These are phyloP conservation scores for Populus ilicifolia DNA, from an alignment of 345 rosid genomes.

Conservation along the genomic window DNA sequence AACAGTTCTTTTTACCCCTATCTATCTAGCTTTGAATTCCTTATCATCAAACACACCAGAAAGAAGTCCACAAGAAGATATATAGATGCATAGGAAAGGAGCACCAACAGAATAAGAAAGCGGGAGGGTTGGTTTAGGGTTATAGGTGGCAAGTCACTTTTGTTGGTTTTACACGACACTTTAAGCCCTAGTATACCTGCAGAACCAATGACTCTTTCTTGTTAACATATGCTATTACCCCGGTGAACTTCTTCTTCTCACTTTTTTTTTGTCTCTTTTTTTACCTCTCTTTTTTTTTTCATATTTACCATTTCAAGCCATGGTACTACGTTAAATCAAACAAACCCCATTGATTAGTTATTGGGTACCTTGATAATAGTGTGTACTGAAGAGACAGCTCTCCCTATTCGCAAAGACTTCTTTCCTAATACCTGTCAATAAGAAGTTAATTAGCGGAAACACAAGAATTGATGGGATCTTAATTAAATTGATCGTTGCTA, in stretches of 20 bases:
- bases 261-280: conserved; percentile 1
- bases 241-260: conserved; percentile 25
- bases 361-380: conserved; percentile 18
- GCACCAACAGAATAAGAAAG: conserved; percentile 34
- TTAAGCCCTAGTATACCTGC: conserved; percentile 22
- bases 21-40: neutral
- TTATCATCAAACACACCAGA: conserved; percentile 28
- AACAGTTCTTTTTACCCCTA: neutral
- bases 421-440: conserved; percentile 34
- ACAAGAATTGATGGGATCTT: neutral
- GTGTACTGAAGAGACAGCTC: conserved; percentile 42
- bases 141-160: conserved; percentile 73
- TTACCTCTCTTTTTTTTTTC: neutral
- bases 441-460: conserved; percentile 13
- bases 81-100: conserved; percentile 26
- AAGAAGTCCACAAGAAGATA: conserved; percentile 40
- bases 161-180: conserved; percentile 68
- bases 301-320: conserved; percentile 19
- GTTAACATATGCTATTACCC: conserved; percentile 19
- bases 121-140: conserved; percentile 54
- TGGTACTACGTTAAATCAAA: conserved; percentile 48
- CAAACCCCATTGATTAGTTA: conserved; percentile 15
- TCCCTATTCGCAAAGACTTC: conserved; percentile 34
- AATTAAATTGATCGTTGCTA: neutral
- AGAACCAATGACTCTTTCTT: conserved; percentile 37